Percentiles rank a stretch among this genome's conserved stretches.
Evolutionary conservation across 192 early-diverging fungal species (phyloP).

Genomic region (Rhizophagus sp.): DNA sequence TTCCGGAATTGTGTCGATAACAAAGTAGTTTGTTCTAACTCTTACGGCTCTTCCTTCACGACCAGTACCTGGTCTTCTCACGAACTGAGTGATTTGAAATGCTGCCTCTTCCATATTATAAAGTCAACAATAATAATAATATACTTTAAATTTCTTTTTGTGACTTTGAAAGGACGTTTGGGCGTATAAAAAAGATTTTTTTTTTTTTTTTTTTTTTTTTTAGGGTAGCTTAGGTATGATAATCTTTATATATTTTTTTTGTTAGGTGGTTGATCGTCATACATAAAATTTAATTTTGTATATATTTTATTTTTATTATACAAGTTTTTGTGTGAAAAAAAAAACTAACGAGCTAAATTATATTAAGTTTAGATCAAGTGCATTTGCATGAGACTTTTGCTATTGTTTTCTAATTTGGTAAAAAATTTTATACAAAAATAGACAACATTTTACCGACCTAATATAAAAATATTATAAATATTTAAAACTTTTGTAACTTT

Average conservation of each 20-base stretch:
- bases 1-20: constrained; percentile 61
- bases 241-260: too few relatives aligned
- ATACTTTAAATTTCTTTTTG: too few relatives aligned
- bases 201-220: too few relatives aligned
- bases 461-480: too few relatives aligned
- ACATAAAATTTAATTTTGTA: not conserved
- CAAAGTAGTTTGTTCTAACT: constrained; percentile 76
- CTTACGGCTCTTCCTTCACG: constrained; percentile 43
- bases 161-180: too few relatives aligned
- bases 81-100: constrained; percentile 39
- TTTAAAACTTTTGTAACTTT: too few relatives aligned
- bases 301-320: too few relatives aligned
- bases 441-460: too few relatives aligned
- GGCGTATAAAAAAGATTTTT: too few relatives aligned
- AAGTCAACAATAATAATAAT: not conserved
- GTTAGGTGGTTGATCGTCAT: too few relatives aligned
- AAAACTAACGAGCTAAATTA: too few relatives aligned
- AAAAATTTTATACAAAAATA: not conserved
- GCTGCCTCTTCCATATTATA: not conserved
- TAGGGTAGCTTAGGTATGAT: too few relatives aligned
- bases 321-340: not conserved
- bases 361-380: not conserved
- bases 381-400: not conserved
- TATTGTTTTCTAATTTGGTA: not conserved
- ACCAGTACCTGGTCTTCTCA: constrained; percentile 48